These are phyloP conservation scores for Themeda triandra DNA, from an alignment of 176 grass and related monocot species.

Conservation along the genomic window DNA sequence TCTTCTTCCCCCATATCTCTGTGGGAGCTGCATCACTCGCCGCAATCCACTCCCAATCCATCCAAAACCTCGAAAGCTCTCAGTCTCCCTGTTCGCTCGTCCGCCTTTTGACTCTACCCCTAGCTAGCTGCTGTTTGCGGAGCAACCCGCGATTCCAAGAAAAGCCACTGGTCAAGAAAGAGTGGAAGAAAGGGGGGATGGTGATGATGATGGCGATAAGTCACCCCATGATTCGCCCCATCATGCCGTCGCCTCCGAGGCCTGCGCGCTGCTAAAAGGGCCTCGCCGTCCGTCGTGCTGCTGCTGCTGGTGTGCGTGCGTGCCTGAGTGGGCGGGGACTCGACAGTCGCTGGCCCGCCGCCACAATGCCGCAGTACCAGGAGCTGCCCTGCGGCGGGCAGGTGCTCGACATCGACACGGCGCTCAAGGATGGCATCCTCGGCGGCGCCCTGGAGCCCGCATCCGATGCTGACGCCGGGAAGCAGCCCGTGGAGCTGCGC, in stretches of 20 bases:
- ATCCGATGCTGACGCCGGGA: slow-evolving; percentile 35
- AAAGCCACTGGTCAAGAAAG: slow-evolving; percentile 50
- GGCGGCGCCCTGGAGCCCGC: slow-evolving; percentile 43
- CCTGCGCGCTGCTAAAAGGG: slow-evolving; percentile 16
- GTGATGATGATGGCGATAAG: slow-evolving; percentile 39
- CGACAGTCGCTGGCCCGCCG: neutral
- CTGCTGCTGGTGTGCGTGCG: neutral
- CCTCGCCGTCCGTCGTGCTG: slow-evolving; percentile 30
- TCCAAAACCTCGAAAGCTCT: slow-evolving; percentile 2
- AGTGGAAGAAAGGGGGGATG: slow-evolving; percentile 35
- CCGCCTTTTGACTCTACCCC: slow-evolving; percentile 10
- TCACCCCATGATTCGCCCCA: slow-evolving; percentile 54
- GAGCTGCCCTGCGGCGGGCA: slow-evolving; percentile 76
- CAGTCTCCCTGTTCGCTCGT: slow-evolving; percentile 11
- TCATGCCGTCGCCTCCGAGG: slow-evolving; percentile 38
- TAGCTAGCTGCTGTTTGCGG: slow-evolving; percentile 20
- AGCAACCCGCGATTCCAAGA: slow-evolving; percentile 40
- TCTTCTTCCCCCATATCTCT: slow-evolving; percentile 42
- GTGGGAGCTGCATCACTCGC: slow-evolving; percentile 3
- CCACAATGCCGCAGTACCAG: slow-evolving; percentile 85
- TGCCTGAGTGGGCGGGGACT: neutral
- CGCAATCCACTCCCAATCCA: slow-evolving; percentile 18
- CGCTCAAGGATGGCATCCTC: slow-evolving; percentile 90
- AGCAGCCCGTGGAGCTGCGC: slow-evolving; percentile 61
- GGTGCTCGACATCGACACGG: slow-evolving; percentile 93